Base-by-base conservation (phyloP, 257 asterid species). In the Capsicum pubescens region DNA sequence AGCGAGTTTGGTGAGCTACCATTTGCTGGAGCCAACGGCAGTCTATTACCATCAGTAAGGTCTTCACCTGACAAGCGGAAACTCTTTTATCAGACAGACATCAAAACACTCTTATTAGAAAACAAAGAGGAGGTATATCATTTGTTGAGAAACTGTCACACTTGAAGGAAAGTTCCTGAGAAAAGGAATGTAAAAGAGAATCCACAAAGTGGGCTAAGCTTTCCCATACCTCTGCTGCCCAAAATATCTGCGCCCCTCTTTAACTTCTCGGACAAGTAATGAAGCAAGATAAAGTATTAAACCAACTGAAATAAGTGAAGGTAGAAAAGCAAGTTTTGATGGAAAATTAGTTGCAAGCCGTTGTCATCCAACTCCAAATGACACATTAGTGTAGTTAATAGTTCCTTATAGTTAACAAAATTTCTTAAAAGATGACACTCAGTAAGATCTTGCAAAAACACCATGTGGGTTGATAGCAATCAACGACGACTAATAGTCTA, bases 1-100 rank as follows among this genome's bases (percentile, higher is more conserved):
- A 93, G 86, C 77, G 96, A 85, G 82, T 88, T 91, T 17, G 95
- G 86, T 42, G 94, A 92, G 89, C 84, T 89, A 83, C 90, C 88
- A 77, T 79, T 88, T 50, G 91, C 84, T 84, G 93, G 89, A 86
- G 89, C 86, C 78, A 86, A 81, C 9, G 93, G 93, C 82, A 84
- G 82, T 74, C 86, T 74, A 64, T 86, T 86, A 21, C 88, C 90
- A 56, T 87, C 84, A 72, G 83, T 48, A 16, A 88, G 88, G 89
- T 92, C 95, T 83, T 91, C 86, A 87, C 97, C 97, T 93, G 93
- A 86, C 81, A 69, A 67, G 32, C 54, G 56, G 68, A 35, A 7
- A 79, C 77, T 16, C 77, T 26, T 26, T 39, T 36, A 36, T 68
- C 52, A 68, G 52, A 69, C 15, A 68, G 19, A 72, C 42, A 72